Evolutionary conservation across 441 rosid genomes (phyloP).

Genomic region (Flueggea neowawraea): DNA sequence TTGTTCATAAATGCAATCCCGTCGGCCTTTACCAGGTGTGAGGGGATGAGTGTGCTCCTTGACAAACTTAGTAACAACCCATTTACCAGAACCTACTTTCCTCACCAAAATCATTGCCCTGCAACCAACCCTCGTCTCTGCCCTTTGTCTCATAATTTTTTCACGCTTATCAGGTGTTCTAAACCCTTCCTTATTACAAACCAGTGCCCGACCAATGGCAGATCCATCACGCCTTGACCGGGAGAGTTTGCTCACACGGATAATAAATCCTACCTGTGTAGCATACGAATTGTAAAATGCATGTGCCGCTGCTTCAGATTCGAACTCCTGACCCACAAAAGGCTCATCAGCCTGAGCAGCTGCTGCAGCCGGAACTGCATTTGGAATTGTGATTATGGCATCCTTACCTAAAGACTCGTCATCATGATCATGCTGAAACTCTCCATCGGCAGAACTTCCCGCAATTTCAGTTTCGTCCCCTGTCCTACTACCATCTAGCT

Average conservation of each 20-base stretch:
- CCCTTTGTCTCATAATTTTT: constrained; percentile 90
- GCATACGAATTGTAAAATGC: constrained; percentile 94
- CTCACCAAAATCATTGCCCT: constrained; percentile 98
- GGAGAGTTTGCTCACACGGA: constrained; percentile 95
- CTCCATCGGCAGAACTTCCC: constrained; percentile 50
- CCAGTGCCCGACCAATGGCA: constrained; percentile 93
- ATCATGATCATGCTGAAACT: constrained; percentile 40
- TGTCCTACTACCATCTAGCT: constrained; percentile 32
- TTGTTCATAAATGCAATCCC: constrained; percentile 92
- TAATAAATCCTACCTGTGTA: constrained; percentile 74
- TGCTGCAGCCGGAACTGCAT: constrained; percentile 25
- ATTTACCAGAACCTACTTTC: constrained; percentile 82
- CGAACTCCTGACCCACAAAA: constrained; percentile 84
- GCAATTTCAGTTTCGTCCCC: constrained; percentile 53
- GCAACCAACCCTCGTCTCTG: constrained; percentile 97
- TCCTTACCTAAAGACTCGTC: constrained; percentile 31
- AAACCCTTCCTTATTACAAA: constrained; percentile 95
- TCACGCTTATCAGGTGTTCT: constrained; percentile 95
- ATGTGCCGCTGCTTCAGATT: constrained; percentile 90
- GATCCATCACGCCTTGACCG: constrained; percentile 95
- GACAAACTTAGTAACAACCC: constrained; percentile 89
- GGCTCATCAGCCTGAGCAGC: constrained; percentile 61
- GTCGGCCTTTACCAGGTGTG: constrained; percentile 83
- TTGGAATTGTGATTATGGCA: constrained; percentile 14
- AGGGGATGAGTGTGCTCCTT: constrained; percentile 91